Evolutionary conservation across 805 yeast genomes (phyloP), one percentile per base, ranked within the genome.

Genomic region (Schizosaccharomyces cryophilus): DNA sequence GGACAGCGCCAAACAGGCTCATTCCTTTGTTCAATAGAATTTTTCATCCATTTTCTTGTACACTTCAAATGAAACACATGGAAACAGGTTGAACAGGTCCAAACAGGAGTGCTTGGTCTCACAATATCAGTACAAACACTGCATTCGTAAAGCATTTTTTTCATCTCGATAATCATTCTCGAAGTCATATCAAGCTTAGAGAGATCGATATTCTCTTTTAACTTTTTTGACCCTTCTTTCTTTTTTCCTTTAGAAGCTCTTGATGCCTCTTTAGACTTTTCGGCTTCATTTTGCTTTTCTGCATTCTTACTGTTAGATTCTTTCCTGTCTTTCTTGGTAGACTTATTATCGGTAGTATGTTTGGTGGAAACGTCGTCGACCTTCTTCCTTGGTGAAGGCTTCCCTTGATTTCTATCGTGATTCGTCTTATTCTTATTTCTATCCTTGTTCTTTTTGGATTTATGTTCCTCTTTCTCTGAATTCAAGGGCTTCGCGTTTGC

Each of bases 31-130:
- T 62, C 60, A 1, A 85, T 79, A 4, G 89, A 89, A 63, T 85
- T 76, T 29, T 73, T 70, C 2, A 95, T 90, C 98, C 98, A 93
- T 65, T 83, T 87, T 60, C 78, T 73, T 56, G 88, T 84, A 73
- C 98, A 90, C 15, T 80, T 82, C 56, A 87, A 74, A 69, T 90
- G 96, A 68, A 87, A 90, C 0, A 85, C 95, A 62, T 96, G 74
- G 67, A 73, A 84, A 69, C 98, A 90, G 31, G 75, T 73, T 6
- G 72, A 69, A 69, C 98, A 90, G 5, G 87, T 78, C 93, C 95
- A 93, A 61, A 88, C 75, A 58, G 75, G 72, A 26, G 88, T 81
- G 13, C 74, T 71, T 3, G 79, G 75, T 60, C 82, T 86, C 63
- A 90, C 77, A 64, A 87, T 90, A 45, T 85, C 82, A 0, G 95